Evolutionary conservation across 371 early-diverging fungal species (phyloP).

Genomic region (Apophysomyces sp.): DNA sequence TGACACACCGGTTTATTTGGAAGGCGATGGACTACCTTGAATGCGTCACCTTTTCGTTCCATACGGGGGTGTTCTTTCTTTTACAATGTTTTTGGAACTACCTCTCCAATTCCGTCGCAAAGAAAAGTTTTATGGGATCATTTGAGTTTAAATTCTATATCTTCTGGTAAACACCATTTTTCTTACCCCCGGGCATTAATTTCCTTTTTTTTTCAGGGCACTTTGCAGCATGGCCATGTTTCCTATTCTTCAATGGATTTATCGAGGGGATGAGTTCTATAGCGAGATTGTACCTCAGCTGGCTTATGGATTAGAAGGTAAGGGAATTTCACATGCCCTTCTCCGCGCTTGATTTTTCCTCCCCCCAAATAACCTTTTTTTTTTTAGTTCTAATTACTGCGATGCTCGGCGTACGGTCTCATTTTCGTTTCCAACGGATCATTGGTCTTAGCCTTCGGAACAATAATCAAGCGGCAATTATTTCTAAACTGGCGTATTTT

Average conservation of each 20-base stretch:
- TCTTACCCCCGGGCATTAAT: neutral
- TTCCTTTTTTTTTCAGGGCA: conserved; percentile 15
- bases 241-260: conserved; percentile 38
- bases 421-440: conserved; percentile 31
- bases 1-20: too few relatives aligned
- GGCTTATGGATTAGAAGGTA: conserved; percentile 37
- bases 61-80: conserved; percentile 35
- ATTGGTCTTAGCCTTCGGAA: conserved; percentile 22
- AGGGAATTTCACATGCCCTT: neutral
- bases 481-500: conserved; percentile 43
- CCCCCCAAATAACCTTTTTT: neutral
- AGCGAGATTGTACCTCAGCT: conserved; percentile 38
- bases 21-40: conserved; percentile 37
- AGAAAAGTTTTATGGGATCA: conserved; percentile 40
- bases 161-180: conserved; percentile 23
- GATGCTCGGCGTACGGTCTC: conserved; percentile 30
- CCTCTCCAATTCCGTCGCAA: conserved; percentile 35
- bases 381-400: conserved; percentile 18
- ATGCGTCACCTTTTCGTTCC: conserved; percentile 36
- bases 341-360: neutral
- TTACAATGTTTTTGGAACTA: conserved; percentile 51
- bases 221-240: conserved; percentile 30
- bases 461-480: conserved; percentile 22
- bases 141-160: conserved; percentile 42
- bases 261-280: conserved; percentile 18